Conservation (phyloP, 148 eudicot species). For the Rhododendron williamsianum region DNA sequence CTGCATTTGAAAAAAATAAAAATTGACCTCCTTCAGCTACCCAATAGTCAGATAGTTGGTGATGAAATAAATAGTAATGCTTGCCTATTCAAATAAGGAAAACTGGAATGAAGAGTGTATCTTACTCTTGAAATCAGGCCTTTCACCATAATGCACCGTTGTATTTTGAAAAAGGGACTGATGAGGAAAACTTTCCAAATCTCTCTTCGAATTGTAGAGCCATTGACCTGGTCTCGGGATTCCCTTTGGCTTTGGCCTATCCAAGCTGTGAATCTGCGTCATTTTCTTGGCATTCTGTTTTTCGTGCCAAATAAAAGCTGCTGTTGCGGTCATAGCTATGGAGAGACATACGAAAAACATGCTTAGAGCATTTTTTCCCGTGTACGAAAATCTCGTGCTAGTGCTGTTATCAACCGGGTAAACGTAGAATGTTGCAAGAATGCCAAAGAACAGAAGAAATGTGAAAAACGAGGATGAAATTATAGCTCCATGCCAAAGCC, state of each 20-base stretch:
- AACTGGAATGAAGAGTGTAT: background rate
- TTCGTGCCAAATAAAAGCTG: conserved; percentile 61
- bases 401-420: conserved; percentile 65
- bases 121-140: conserved; percentile 80
- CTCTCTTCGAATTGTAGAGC: conserved; percentile 49
- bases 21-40: background rate
- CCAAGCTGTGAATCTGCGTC: conserved; percentile 42
- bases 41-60: too few species aligned
- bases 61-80: background rate
- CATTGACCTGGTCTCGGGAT: conserved; percentile 33
- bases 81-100: background rate
- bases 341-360: conserved; percentile 46
- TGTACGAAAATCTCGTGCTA: conserved; percentile 26
- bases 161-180: conserved; percentile 41
- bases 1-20: conserved; percentile 26
- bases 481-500: conserved; percentile 63
- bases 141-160: conserved; percentile 51
- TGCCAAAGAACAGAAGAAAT: conserved; percentile 45
- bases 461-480: conserved; percentile 45
- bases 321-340: conserved; percentile 31
- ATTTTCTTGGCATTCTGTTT: conserved; percentile 35
- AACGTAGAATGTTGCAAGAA: conserved; percentile 46
- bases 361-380: conserved; percentile 26
- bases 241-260: conserved; percentile 37
- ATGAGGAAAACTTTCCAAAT: conserved; percentile 68